phyloP scores from a whole-genome alignment of 352 stramenopile species.

The Phytophthora palmivora region DNA sequence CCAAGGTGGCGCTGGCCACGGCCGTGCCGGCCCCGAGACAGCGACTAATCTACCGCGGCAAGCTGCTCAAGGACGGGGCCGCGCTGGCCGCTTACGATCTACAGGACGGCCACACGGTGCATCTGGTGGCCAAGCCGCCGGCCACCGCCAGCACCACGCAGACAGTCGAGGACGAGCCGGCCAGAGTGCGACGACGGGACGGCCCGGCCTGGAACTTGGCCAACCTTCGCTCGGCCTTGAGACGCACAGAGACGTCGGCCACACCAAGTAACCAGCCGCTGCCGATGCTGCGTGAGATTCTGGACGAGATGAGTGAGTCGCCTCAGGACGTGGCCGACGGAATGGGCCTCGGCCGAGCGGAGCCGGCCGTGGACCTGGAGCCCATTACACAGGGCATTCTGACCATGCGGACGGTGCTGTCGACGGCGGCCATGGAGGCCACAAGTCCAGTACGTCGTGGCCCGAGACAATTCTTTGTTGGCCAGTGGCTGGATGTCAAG shows the following conservation, averaged over 20 bases:
- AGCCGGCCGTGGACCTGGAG: conserved; percentile 46
- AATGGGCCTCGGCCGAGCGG: conserved; percentile 32
- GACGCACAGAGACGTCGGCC: conserved; percentile 3
- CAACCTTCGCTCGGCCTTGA: conserved; percentile 59
- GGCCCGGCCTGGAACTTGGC: conserved; percentile 70
- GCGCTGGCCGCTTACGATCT: conserved; percentile 83
- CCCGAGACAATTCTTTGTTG: conserved; percentile 77
- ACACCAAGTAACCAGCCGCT: conserved; percentile 18
- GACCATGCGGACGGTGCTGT: conserved; percentile 63
- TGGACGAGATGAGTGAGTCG: conserved; percentile 44
- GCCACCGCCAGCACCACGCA: conserved; percentile 26
- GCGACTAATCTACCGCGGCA: conserved; percentile 93
- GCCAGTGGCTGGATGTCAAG: conserved; percentile 97
- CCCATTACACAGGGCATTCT: conserved; percentile 64
- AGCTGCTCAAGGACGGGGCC: conserved; percentile 85
- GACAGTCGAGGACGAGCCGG: neutral
- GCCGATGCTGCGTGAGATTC: conserved; percentile 47
- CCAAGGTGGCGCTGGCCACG: conserved; percentile 60
- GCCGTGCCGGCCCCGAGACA: conserved; percentile 69
- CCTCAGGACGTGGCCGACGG: conserved; percentile 35
- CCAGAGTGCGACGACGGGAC: conserved; percentile 9
- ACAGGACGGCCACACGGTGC: conserved; percentile 93
- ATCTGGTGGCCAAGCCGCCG: conserved; percentile 83
- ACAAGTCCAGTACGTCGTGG: conserved; percentile 32
- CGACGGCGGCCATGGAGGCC: conserved; percentile 31